Evolutionary conservation across 176 grass and related monocot species (phyloP).

Genomic region (Lolium perenne): DNA sequence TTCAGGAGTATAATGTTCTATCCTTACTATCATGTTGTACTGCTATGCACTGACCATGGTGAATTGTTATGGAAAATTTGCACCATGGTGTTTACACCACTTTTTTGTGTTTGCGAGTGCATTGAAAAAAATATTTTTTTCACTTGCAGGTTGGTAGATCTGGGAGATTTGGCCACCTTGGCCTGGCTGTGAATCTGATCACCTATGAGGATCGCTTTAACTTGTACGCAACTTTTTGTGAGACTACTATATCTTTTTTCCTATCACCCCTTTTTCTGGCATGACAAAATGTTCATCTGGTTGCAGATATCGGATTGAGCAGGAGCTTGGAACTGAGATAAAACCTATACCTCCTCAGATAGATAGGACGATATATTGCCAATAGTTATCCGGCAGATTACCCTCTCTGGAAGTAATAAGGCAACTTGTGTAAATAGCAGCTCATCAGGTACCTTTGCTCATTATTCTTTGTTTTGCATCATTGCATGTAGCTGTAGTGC

Average conservation of each 20-base stretch:
- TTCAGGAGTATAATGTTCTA: conserved; percentile 17
- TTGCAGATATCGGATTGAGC: conserved; percentile 80
- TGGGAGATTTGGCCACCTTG: conserved; percentile 92
- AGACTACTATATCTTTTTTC: background rate
- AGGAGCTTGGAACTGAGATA: conserved; percentile 95
- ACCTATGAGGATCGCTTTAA: conserved; percentile 96
- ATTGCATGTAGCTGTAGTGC: conserved; percentile 20
- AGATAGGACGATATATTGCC: conserved; percentile 85
- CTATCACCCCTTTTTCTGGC: conserved; percentile 2
- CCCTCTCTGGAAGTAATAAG: conserved; percentile 58
- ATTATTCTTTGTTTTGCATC: background rate
- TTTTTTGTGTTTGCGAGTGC: conserved; percentile 1
- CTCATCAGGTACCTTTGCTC: conserved; percentile 62
- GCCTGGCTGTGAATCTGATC: conserved; percentile 87
- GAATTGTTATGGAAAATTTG: background rate
- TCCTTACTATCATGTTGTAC: background rate
- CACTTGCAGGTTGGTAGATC: conserved; percentile 88
- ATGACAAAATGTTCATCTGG: conserved; percentile 8
- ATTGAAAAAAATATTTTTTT: background rate
- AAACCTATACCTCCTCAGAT: conserved; percentile 94
- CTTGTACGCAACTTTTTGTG: conserved; percentile 55
- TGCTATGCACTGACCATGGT: background rate
- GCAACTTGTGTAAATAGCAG: conserved; percentile 68
- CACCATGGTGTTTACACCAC: background rate
- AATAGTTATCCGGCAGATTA: conserved; percentile 45